phyloP scores from a whole-genome alignment of 2,329 filamentous ascomycete genomes.

The Sphaerulina vaccinii region DNA sequence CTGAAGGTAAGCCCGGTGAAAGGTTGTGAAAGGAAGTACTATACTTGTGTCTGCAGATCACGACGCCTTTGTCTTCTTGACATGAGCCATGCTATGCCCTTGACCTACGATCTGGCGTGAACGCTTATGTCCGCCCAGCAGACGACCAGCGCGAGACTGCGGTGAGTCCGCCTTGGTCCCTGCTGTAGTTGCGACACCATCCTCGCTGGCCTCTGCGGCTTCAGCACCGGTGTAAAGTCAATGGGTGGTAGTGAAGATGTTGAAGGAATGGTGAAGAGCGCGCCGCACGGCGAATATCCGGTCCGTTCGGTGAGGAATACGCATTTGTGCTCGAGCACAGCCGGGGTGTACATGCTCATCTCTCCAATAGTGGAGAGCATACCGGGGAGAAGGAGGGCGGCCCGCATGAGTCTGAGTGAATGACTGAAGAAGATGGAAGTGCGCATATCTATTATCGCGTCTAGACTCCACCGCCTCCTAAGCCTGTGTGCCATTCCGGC shows the following conservation, averaged over 20 bases:
- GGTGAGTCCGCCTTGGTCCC: neutral
- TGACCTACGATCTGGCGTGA: constrained; percentile 4
- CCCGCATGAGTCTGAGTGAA: neutral
- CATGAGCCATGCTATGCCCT: neutral
- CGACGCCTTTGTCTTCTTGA: constrained; percentile 4
- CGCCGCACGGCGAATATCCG: constrained; percentile 14
- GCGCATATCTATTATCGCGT: neutral
- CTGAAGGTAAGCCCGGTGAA: neutral
- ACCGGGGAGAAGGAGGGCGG: neutral
- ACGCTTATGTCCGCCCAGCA: constrained; percentile 1
- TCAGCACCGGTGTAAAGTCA: constrained; percentile 10
- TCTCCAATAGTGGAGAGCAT: constrained; percentile 5
- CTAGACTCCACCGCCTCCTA: neutral
- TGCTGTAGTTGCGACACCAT: constrained; percentile 18
- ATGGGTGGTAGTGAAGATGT: constrained; percentile 3
- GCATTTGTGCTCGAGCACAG: constrained; percentile 16
- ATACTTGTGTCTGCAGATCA: neutral
- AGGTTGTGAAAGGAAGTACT: neutral
- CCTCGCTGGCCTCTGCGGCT: constrained; percentile 10
- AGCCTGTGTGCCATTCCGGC: neutral
- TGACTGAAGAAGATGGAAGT: neutral
- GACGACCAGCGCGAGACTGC: neutral
- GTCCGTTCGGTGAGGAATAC: constrained; percentile 7
- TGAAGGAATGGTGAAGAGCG: constrained; percentile 13
- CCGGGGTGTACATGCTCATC: constrained; percentile 11